These are phyloP conservation scores for Metschnikowia amazonensis DNA, from an alignment of 805 yeast species.

Conservation along the genomic window DNA sequence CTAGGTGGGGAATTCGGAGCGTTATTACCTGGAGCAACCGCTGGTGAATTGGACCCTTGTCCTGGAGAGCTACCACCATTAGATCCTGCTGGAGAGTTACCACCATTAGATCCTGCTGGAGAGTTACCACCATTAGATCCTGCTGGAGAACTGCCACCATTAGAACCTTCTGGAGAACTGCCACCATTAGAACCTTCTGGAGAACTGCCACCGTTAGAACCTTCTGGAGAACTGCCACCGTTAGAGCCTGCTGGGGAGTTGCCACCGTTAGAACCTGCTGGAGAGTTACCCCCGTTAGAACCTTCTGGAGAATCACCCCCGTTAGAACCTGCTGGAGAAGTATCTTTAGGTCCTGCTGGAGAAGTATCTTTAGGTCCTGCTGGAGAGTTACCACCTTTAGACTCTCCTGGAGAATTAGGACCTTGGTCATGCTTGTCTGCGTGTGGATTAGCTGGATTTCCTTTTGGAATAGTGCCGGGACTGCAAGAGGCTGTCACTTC, in stretches of 20 bases:
- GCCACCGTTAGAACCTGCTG: neutral
- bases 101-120: neutral
- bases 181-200: neutral
- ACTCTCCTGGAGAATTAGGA: neutral
- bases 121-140: neutral
- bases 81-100: neutral
- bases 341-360: neutral
- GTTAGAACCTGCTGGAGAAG: too few relatives aligned
- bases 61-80: too few relatives aligned
- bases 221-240: neutral
- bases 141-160: neutral
- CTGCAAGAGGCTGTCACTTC: too few relatives aligned
- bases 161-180: neutral
- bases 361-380: too few relatives aligned
- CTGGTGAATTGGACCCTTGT: too few relatives aligned
- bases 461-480: neutral
- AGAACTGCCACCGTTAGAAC: neutral
- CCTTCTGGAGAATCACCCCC: too few relatives aligned
- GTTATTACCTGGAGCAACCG: too few relatives aligned
- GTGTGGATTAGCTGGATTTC: too few relatives aligned
- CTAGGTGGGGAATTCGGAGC: neutral
- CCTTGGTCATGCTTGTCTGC: neutral
- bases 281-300: neutral
- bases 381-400: neutral
- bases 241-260: neutral